These are phyloP conservation scores for Pilobolus umbonatus DNA, from an alignment of 192 early-diverging fungal species.

Conservation along the genomic window DNA sequence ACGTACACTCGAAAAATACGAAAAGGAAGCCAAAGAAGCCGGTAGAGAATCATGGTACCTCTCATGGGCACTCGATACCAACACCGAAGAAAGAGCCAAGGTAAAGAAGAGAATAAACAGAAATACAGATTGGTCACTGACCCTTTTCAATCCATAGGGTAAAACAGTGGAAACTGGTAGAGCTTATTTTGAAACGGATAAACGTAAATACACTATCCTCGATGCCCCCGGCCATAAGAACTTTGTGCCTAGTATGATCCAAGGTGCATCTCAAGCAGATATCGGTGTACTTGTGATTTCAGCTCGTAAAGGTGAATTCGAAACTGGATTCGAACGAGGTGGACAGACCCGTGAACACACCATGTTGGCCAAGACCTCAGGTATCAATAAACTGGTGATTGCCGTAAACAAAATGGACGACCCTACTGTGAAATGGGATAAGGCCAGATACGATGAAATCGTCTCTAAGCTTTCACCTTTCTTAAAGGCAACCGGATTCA, in stretches of 20 bases:
- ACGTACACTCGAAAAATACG: slow-evolving; percentile 99
- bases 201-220: slow-evolving; percentile 93
- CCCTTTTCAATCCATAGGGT: slow-evolving; percentile 59
- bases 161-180: slow-evolving; percentile 99
- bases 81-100: slow-evolving; percentile 95
- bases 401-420: slow-evolving; percentile 99
- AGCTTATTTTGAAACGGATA: slow-evolving; percentile 95
- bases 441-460: slow-evolving; percentile 91
- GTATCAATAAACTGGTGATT: slow-evolving; percentile 88
- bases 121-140: too few species aligned
- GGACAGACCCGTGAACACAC: slow-evolving; percentile 99
- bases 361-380: slow-evolving; percentile 93
- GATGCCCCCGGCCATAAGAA: slow-evolving; percentile 99
- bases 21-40: slow-evolving; percentile 96
- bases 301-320: slow-evolving; percentile 98
- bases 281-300: slow-evolving; percentile 93
- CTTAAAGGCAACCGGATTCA: slow-evolving; percentile 87
- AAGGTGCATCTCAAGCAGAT: slow-evolving; percentile 95
- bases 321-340: slow-evolving; percentile 99
- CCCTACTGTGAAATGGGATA: slow-evolving; percentile 88
- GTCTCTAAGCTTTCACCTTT: slow-evolving; percentile 82
- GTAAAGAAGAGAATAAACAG: slow-evolving; percentile 23
- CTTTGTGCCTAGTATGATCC: slow-evolving; percentile 97
- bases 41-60: slow-evolving; percentile 98
- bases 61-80: slow-evolving; percentile 98